These are phyloP conservation scores for Magnaporthiopsis poae DNA, from an alignment of 2,329 filamentous ascomycete genomes.

Conservation along the genomic window DNA sequence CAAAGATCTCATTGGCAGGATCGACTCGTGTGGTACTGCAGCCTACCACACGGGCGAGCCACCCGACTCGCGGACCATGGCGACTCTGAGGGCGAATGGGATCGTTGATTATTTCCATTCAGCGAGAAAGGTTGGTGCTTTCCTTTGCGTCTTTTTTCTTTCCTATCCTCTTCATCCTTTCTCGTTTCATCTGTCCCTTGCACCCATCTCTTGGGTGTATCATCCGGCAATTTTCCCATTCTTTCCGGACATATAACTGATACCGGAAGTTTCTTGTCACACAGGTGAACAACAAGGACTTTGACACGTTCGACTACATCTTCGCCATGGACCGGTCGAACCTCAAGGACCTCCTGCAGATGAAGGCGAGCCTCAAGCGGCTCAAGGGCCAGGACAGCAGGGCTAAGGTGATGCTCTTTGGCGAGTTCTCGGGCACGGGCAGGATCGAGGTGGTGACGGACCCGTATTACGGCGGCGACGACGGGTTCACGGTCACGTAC, in stretches of 20 bases:
- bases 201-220: background rate
- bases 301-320: constrained; percentile 80
- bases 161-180: too few species aligned
- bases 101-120: constrained; percentile 69
- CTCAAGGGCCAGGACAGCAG: constrained; percentile 46
- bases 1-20: constrained; percentile 48
- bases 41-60: constrained; percentile 71
- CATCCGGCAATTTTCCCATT: too few species aligned
- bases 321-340: constrained; percentile 90
- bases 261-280: background rate
- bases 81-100: constrained; percentile 61
- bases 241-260: background rate
- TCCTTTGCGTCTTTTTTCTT: background rate
- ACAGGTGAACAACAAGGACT: constrained; percentile 43
- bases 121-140: constrained; percentile 56
- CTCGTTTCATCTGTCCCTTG: background rate
- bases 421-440: constrained; percentile 61
- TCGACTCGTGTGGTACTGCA: constrained; percentile 85
- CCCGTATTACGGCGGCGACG: constrained; percentile 80
- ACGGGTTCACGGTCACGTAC: constrained; percentile 78
- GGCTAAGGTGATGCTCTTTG: constrained; percentile 71
- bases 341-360: constrained; percentile 56
- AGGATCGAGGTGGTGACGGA: constrained; percentile 67
- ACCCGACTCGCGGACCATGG: constrained; percentile 76
- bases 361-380: constrained; percentile 35